These are phyloP conservation scores for Colletotrichum brevisporum DNA, from an alignment of 2,329 filamentous ascomycete species.

Conservation along the genomic window DNA sequence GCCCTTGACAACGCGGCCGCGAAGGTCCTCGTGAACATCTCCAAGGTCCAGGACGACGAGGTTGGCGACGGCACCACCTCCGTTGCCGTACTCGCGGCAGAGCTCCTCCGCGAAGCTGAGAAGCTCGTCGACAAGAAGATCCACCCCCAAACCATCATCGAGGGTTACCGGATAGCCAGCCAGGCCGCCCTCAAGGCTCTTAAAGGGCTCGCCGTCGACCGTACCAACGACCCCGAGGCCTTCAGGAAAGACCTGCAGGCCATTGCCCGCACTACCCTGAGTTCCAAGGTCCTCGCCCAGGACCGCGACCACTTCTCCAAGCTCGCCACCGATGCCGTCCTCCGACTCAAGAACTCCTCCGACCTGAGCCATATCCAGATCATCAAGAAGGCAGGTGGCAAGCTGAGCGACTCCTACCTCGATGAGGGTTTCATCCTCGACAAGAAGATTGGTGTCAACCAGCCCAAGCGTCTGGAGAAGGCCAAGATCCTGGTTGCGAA, in stretches of 20 bases:
- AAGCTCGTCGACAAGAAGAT: slow-evolving; percentile 98
- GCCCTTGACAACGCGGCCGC: slow-evolving; percentile 98
- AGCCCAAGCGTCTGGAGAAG: slow-evolving; percentile 97
- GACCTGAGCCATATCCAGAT: slow-evolving; percentile 99
- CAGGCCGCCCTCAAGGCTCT: slow-evolving; percentile 87
- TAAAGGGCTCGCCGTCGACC: slow-evolving; percentile 87
- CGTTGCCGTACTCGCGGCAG: slow-evolving; percentile 95
- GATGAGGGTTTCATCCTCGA: slow-evolving; percentile 99
- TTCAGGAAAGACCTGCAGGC: slow-evolving; percentile 92
- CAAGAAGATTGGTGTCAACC: slow-evolving; percentile 99
- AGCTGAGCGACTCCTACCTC: slow-evolving; percentile 96
- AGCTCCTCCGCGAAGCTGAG: slow-evolving; percentile 95
- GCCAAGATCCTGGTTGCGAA: slow-evolving; percentile 98
- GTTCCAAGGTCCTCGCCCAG: slow-evolving; percentile 96
- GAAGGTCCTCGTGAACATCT: slow-evolving; percentile 99
- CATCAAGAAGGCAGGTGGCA: slow-evolving; percentile 99
- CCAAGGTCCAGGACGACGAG: slow-evolving; percentile 99
- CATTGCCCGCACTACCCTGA: slow-evolving; percentile 95
- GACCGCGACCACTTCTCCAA: slow-evolving; percentile 93
- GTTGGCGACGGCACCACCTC: slow-evolving; percentile 98
- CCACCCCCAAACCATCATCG: slow-evolving; percentile 99
- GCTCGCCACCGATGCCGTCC: slow-evolving; percentile 90
- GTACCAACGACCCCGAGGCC: slow-evolving; percentile 84
- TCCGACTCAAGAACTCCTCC: slow-evolving; percentile 89
- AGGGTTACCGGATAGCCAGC: slow-evolving; percentile 98